phyloP scores from a whole-genome alignment of 2,329 filamentous ascomycete genomes.

The Penicillium sp. region DNA sequence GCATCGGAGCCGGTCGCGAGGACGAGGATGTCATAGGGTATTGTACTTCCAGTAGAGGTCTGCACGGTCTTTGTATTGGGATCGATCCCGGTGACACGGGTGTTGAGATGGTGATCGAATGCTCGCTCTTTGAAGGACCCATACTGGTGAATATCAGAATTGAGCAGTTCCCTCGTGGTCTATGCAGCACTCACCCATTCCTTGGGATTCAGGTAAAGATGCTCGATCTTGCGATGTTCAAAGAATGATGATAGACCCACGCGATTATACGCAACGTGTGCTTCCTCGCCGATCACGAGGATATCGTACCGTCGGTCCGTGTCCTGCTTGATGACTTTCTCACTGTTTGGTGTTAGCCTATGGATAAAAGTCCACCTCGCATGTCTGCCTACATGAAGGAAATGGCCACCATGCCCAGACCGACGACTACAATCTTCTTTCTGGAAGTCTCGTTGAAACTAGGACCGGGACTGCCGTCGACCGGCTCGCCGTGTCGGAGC shows the following conservation, averaged over 20 bases:
- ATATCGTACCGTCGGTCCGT: slow-evolving; percentile 75
- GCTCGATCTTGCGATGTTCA: slow-evolving; percentile 78
- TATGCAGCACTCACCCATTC: slow-evolving; percentile 64
- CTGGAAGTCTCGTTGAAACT: slow-evolving; percentile 16
- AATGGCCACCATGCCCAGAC: slow-evolving; percentile 87
- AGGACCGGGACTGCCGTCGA: slow-evolving; percentile 18
- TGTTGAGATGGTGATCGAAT: slow-evolving; percentile 73
- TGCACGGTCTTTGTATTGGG: slow-evolving; percentile 63
- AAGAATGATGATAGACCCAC: slow-evolving; percentile 89
- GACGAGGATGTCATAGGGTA: slow-evolving; percentile 77
- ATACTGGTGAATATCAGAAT: slow-evolving; percentile 52
- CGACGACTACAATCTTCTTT: slow-evolving; percentile 77
- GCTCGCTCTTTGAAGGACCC: slow-evolving; percentile 63
- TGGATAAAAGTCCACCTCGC: not conserved
- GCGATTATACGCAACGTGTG: slow-evolving; percentile 85
- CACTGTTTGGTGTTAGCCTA: slow-evolving; percentile 50
- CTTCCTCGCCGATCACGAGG: slow-evolving; percentile 82
- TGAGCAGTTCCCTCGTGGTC: too few species aligned
- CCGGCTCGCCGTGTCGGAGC: slow-evolving; percentile 23
- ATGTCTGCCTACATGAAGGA: slow-evolving; percentile 74
- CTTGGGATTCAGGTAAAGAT: slow-evolving; percentile 79
- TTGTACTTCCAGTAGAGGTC: slow-evolving; percentile 66
- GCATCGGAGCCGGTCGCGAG: slow-evolving; percentile 86
- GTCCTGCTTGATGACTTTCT: slow-evolving; percentile 85
- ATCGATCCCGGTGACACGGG: slow-evolving; percentile 66